Evolutionary conservation across 768 basidiomycete genomes (phyloP).

Genomic region (Mrakia frigida): DNA sequence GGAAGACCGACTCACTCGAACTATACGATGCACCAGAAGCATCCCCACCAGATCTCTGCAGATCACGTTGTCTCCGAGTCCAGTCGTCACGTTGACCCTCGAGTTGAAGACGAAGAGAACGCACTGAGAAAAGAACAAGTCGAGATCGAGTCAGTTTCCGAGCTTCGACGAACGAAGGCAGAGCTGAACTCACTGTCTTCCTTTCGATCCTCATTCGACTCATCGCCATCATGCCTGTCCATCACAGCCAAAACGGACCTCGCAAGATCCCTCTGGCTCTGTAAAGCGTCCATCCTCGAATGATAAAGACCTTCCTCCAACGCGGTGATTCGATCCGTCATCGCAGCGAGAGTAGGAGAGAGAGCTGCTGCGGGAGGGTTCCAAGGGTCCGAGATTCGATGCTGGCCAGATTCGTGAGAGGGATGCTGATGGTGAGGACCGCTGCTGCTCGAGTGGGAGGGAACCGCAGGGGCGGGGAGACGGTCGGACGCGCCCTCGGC

Average conservation of each 20-base stretch:
- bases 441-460: not conserved
- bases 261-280: not conserved
- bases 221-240: not conserved
- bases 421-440: not conserved
- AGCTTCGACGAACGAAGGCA: not conserved
- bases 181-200: not conserved
- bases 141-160: not conserved
- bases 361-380: not conserved
- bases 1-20: not conserved
- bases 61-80: not conserved
- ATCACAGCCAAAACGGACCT: not conserved
- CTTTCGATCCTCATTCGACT: not conserved
- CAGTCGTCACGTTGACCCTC: not conserved
- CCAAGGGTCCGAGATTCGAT: not conserved
- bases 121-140: not conserved
- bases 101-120: not conserved
- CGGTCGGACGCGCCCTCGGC: not conserved
- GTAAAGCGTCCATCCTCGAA: constrained; percentile 3
- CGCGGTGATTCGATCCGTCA: not conserved
- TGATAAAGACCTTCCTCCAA: not conserved
- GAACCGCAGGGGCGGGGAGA: not conserved
- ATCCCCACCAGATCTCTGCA: not conserved
- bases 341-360: not conserved
- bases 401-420: not conserved
- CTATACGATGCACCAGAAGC: not conserved